phyloP scores from a whole-genome alignment of 345 rosid species.

The Gossypium sturtianum region DNA sequence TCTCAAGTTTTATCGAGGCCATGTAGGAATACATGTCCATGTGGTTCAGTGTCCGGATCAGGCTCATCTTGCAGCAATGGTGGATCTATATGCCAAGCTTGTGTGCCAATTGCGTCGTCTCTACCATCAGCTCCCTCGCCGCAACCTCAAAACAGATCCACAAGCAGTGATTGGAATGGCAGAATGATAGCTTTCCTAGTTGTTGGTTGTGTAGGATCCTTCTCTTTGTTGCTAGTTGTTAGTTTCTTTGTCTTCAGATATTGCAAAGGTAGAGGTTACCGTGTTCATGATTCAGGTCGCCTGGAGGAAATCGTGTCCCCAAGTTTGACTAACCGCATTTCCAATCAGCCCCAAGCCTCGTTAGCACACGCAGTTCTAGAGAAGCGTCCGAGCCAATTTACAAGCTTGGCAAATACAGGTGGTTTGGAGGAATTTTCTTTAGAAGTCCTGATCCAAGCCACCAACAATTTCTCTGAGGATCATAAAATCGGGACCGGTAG shows the following conservation, averaged over 20 bases:
- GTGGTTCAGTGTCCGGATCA: constrained; percentile 19
- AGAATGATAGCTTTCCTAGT: constrained; percentile 45
- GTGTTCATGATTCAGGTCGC: constrained; percentile 70
- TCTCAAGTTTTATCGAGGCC: constrained; percentile 46
- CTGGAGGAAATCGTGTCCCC: constrained; percentile 32
- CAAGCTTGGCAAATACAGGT: constrained; percentile 54
- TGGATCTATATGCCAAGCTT: constrained; percentile 20
- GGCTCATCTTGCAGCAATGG: constrained; percentile 29
- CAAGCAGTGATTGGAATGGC: constrained; percentile 27
- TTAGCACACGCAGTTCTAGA: constrained; percentile 27
- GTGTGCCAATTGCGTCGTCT: not conserved
- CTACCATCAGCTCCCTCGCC: not conserved
- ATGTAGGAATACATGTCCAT: constrained; percentile 36
- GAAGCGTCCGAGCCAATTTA: constrained; percentile 54
- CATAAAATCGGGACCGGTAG: constrained; percentile 66
- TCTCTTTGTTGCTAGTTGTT: constrained; percentile 26
- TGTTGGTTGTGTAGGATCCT: constrained; percentile 61
- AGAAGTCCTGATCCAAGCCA: constrained; percentile 36
- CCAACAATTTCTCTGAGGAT: constrained; percentile 52
- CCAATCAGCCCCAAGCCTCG: constrained; percentile 1
- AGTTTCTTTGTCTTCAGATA: constrained; percentile 36
- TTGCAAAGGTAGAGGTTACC: constrained; percentile 42
- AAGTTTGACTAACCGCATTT: not conserved
- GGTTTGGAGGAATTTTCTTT: constrained; percentile 58
- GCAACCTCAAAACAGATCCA: not conserved